Percentiles rank a stretch among this genome's conserved stretches.
These are phyloP conservation scores for Lachnellula arida DNA, from an alignment of 2,329 filamentous ascomycete genomes.

Conservation along the genomic window DNA sequence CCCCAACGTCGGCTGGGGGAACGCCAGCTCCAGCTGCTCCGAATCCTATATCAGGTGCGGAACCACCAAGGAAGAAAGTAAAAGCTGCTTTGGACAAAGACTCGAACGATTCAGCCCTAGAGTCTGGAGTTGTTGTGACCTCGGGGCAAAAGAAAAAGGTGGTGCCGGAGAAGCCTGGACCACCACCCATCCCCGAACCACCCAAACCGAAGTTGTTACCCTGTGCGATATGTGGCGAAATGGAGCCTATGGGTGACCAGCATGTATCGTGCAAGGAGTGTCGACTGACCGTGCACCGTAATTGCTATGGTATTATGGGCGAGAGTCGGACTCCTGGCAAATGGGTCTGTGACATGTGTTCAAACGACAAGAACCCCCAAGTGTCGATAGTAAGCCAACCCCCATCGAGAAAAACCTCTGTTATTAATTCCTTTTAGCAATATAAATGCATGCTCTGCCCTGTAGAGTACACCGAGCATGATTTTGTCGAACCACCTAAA, in stretches of 20 bases:
- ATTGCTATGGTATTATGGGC: slow-evolving; percentile 81
- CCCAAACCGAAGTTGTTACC: slow-evolving; percentile 75
- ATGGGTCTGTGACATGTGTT: slow-evolving; percentile 95
- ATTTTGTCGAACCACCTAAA: slow-evolving; percentile 80
- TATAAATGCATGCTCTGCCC: slow-evolving; percentile 94
- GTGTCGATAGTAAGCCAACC: slow-evolving; percentile 72
- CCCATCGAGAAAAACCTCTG: slow-evolving; percentile 16
- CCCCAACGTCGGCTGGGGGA: slow-evolving; percentile 20
- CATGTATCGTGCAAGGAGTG: slow-evolving; percentile 81
- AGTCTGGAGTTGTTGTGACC: slow-evolving; percentile 33
- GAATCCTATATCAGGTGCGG: slow-evolving; percentile 33
- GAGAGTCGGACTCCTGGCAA: slow-evolving; percentile 64
- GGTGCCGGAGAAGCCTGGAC: slow-evolving; percentile 56
- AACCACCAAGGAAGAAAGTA: slow-evolving; percentile 62
- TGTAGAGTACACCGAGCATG: slow-evolving; percentile 72
- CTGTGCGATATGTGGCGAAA: slow-evolving; percentile 76
- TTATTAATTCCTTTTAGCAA: slow-evolving; percentile 45
- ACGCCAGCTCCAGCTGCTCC: slow-evolving; percentile 21
- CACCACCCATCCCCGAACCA: slow-evolving; percentile 66
- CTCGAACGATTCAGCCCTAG: slow-evolving; percentile 40
- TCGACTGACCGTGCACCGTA: slow-evolving; percentile 82
- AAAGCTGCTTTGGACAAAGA: slow-evolving; percentile 52
- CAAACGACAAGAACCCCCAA: slow-evolving; percentile 86
- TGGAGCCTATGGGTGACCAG: slow-evolving; percentile 67
- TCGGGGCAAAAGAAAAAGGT: slow-evolving; percentile 42